Evolutionary conservation across 2,329 filamentous ascomycete genomes (phyloP).

Genomic region (Cladophialophora chaetospira): DNA sequence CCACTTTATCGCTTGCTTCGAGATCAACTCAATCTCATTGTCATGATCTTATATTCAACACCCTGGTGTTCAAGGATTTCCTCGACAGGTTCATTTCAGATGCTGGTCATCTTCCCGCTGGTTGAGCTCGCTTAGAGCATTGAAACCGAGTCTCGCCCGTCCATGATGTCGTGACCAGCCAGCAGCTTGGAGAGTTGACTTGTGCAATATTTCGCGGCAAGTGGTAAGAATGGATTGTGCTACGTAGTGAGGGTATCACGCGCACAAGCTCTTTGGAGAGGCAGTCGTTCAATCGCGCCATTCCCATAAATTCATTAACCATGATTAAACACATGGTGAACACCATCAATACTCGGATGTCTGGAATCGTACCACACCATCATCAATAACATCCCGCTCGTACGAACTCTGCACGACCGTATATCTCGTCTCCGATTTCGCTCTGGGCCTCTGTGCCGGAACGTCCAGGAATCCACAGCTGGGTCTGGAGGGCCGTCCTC

Average conservation of each 20-base stretch:
- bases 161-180: background rate
- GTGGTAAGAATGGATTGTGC: background rate
- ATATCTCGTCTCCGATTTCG: background rate
- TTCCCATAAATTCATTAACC: no score
- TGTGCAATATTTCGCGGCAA: no score
- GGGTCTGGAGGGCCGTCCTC: background rate
- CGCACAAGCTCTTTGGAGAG: background rate
- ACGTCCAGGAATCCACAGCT: background rate
- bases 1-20: conserved; percentile 1
- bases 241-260: background rate
- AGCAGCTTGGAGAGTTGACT: background rate
- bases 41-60: background rate
- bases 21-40: conserved; percentile 4
- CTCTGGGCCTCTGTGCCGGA: background rate
- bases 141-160: background rate
- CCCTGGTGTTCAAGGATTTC: background rate
- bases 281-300: no score
- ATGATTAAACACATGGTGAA: background rate
- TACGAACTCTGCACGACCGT: background rate
- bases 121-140: background rate
- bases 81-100: background rate
- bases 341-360: background rate
- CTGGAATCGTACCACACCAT: background rate
- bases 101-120: background rate
- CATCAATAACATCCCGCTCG: background rate